Evolutionary conservation across 2,329 filamentous ascomycete species (phyloP).

Genomic region (Pseudogymnoascus sp.): DNA sequence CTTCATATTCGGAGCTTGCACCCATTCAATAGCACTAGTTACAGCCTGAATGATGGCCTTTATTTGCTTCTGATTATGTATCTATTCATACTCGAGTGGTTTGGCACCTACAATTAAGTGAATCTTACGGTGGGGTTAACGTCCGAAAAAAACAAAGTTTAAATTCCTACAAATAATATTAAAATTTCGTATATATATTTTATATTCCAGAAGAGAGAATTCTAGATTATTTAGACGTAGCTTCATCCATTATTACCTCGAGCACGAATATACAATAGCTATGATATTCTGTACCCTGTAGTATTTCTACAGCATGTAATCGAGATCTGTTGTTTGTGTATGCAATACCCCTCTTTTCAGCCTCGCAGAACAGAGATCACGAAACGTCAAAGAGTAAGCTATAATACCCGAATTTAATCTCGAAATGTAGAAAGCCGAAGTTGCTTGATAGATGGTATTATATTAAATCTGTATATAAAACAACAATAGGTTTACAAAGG

Average conservation of each 20-base stretch:
- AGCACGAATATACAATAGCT: not conserved
- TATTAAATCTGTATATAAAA: not conserved
- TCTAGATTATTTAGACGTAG: not conserved
- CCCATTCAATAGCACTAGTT: not conserved
- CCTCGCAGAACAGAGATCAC: not conserved
- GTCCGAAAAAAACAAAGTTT: not conserved
- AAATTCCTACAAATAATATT: not conserved
- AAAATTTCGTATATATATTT: not conserved
- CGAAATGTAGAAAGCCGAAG: not conserved
- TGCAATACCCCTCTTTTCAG: not conserved
- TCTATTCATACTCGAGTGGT: not conserved
- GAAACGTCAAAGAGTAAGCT: not conserved
- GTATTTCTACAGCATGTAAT: not conserved
- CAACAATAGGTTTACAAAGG: not conserved
- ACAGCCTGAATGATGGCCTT: not conserved
- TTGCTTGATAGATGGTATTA: not conserved
- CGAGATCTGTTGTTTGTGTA: not conserved
- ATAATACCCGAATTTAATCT: not conserved
- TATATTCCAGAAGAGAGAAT: not conserved
- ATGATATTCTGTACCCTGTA: not conserved
- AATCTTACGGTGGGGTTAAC: not conserved
- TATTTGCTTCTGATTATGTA: not conserved
- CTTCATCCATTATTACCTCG: not conserved
- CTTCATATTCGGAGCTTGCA: not conserved
- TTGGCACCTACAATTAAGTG: not conserved